Evolutionary conservation across 148 eudicot species (phyloP), one percentile per base, ranked within the genome.

Genomic region (Pouteria glomerata): DNA sequence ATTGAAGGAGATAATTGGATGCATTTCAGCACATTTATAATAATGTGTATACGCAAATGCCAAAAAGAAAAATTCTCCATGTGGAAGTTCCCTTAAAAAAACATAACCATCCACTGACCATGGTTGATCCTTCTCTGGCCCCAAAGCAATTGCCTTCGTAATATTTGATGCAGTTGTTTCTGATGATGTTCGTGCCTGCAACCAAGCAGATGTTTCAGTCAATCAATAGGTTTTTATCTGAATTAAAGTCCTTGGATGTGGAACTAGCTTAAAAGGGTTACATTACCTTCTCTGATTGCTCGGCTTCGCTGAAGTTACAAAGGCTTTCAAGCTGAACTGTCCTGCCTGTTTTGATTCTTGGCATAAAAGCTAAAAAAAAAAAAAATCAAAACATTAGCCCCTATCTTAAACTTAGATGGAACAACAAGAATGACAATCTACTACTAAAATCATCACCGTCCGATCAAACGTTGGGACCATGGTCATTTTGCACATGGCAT

Each of bases 311-410:
- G 45, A 91, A 95, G 74, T 92, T 90, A 65, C 97, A 87, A 58
- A 85, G 75, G 77, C 73, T 89, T 45, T 80, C 86, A 50, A 84
- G 72, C 72, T 85, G 87, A 78, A 85, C 85, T 57, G 86, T 70
- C 82, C 97, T 84, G 42, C 76, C 75, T 23, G 89, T 74, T 85
- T 86, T 95, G 42, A 95, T 88, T 83, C 82, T 88, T 73, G 85
- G 74, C 94, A 90, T 92, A 79, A 85, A 83, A 61, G 99, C 99
- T 95, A 90, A 80, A 85, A 23, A 48, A 60, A 0, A 27, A 23
- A 45, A 74, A 53, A 66, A 26, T 62, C 47, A 78, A 68, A 73
- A 69, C 60, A 47, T 63, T 23, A 76, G n/a, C 37, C 31, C 33
- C 16, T 41, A 29, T 55, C 76, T 30, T 27, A 18, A 72, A 24